Evolutionary conservation across 495 filamentous ascomycete genomes (phyloP), one percentile per base, ranked within the genome.

Genomic region (Penicillium atrosanguineum): DNA sequence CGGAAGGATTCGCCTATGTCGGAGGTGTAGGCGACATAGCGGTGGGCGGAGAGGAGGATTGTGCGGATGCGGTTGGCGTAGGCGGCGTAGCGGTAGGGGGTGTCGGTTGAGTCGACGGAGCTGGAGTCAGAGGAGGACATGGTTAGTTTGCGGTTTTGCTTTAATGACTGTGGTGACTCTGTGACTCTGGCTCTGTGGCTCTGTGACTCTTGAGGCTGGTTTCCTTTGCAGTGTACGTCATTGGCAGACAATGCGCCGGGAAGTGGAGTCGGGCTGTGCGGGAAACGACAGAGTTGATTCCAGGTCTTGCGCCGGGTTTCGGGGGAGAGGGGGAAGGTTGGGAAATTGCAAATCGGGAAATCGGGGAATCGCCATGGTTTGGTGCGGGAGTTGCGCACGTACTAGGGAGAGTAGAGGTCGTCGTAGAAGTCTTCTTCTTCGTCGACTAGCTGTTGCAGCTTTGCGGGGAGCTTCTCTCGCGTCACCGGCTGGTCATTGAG

Each of bases 1-100:
- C 94, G 87, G 73, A 98, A 98, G 8, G 89, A 95, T 69, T 98
- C 94, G 67, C 94, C 94, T 40, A 98, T 90, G 68, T 98, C 94
- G 29, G 88, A 93, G 14, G 94, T 97, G 74, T 97, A 98, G 57
- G 94, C 94, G 53, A 98, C 90, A 69, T 98, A 97, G 64, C 94
- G 88, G 65, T 98, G 94, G 25, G 91, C 90, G 39, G 87, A 87
- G 63, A 90, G 80, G 59, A 98, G 84, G 64, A 97, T 88, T 16
- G 93, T 98, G 55, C 91, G 87, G 55, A 92, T 71, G 50, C 92
- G 84, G 58, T 84, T 83, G 46, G 89, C 89, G 74, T 98, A 97
- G 61, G 89, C 94, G 44, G 93, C 94, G 69, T 96, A 98, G 58
- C 94, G 89, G 65, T 91, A 74, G 57, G 84, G 83, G 55, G 86